Base-by-base conservation (phyloP, 2,329 filamentous ascomycete species). In the Pseudophaeomoniella oleicola region DNA sequence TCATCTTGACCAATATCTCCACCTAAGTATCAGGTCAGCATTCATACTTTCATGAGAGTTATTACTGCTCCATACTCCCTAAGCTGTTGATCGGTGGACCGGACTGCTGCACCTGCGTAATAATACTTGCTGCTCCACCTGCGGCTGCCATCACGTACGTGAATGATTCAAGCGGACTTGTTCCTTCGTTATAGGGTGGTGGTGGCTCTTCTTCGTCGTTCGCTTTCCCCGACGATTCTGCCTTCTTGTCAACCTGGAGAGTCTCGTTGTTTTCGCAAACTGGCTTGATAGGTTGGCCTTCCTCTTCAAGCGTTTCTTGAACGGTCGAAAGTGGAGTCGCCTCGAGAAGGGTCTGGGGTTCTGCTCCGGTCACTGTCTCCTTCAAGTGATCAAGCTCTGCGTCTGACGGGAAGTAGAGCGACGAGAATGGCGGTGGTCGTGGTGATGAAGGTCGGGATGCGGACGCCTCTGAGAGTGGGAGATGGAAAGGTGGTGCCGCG, bases 101-200 rank as follows among this genome's bases (percentile, higher is more conserved):
- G 46, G 81, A 81, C 63, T 98, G 90, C 57, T 93, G 87, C 50
- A 98, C 90, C 67, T 98, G 90, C 62, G 90, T 98, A 65, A 98
- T 93, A 57, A 98, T 94, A 74, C 90, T 96, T 67, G 87, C 81
- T 50, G 87, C 83, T 66, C 87, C 88, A 70, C 88, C 88, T 63
- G 88, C 87, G 58, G 86, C 83, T 63, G 90, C 87, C 90, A 98
- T 98, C 58, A 94, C 75, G 74, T 92, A 98, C 50, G 81, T 79
- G 55, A 98, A 98, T 39, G 85, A 84, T 42, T 81, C 73, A 57
- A 98, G 76, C 44, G 90, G 90, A 66, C 85, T 94, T 42, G 78
- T 81, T 51, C 88, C 87, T 74, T 96, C 88, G 48, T 83, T 86
- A 60, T 98, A 98, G 39, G 90, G 88, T 40, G 90, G 90, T 42